Conservation (phyloP, 495 filamentous ascomycete species). For the Stereocaulon alpinum region DNA sequence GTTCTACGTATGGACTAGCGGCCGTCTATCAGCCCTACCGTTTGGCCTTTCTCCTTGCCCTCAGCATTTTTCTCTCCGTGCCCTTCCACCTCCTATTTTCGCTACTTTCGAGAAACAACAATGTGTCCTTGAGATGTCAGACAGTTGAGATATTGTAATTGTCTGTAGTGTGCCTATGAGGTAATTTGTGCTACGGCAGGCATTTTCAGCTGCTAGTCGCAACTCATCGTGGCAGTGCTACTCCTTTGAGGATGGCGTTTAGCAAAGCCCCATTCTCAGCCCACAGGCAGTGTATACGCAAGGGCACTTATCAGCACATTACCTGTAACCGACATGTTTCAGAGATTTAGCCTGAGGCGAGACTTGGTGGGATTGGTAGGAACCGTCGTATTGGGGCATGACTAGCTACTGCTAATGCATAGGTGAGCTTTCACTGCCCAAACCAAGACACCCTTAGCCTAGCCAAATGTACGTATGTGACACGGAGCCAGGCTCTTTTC, state of each 20-base stretch:
- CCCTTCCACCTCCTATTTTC: too few relatives aligned
- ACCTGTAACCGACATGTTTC: not conserved
- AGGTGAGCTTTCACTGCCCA: not conserved
- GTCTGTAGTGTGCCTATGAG: too few relatives aligned
- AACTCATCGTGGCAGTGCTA: constrained; percentile 7
- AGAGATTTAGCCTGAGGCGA: not conserved
- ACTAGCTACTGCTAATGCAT: not conserved
- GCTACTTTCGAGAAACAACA: not conserved
- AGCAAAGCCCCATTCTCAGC: constrained; percentile 6
- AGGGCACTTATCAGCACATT: not conserved
- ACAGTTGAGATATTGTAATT: not conserved
- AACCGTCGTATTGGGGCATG: not conserved
- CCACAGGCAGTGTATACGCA: not conserved
- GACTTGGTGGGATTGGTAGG: not conserved
- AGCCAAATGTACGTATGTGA: too few relatives aligned
- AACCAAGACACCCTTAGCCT: not conserved
- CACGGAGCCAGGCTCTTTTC: not conserved
- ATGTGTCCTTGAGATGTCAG: not conserved
- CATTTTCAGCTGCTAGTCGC: not conserved
- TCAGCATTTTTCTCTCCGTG: not conserved
- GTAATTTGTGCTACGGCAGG: not conserved
- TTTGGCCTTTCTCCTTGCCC: not conserved
- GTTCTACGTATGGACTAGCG: constrained; percentile 5
- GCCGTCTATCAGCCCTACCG: constrained; percentile 1
- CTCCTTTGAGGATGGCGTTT: not conserved